Base-by-base conservation (phyloP, 345 rosid genomes). In the Eucalyptus viminalis region DNA sequence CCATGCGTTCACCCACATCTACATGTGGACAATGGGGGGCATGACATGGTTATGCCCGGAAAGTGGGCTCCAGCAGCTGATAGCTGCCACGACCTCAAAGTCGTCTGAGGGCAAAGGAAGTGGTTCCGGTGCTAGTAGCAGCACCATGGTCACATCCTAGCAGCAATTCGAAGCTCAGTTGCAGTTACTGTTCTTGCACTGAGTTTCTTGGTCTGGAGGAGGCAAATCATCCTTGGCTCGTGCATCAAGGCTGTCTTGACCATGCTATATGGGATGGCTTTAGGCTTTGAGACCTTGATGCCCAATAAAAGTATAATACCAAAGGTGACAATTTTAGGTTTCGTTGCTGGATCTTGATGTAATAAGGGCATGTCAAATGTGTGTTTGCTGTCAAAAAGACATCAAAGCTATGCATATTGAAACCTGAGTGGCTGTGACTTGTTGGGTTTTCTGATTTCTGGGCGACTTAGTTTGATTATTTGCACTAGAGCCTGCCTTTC, bases 201-300 rank as follows among this genome's bases (percentile, higher is more conserved):
- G 47, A 72, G 88, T 72, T 88, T 83, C 83, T 50, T 86, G 37
- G 85, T 53, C 47, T n/a, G 58, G 47, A 50, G 4, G 34, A 13
- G 90, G 90, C 90, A 89, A 89, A 37, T 89, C 90, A 89, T 86
- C 69, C 90, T 80, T 89, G 90, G 90, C 90, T 89, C 76, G 67
- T 37, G 81, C 56, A 34, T 50, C 40, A 27, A 53, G 89, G 89
- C n/a, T n/a, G 37, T 37, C 72, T 51, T 34, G 86, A 50, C n/a
- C 86, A 76, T 76, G 45, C 45, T 40, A 76, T 11, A 21, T 76
- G 14, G 47, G 25, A 76, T 76, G 83, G 49, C 51, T 51, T 80
- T 31, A 27, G 25, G 72, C 25, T 3, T 40, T 53, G 27, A 88
- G 83, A 60, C 86, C 86, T 88, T 24, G n/a, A 40, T 69, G 86